These are phyloP conservation scores for Heliocybe sulcata DNA, from an alignment of 1,284 basidiomycete species.

Conservation along the genomic window DNA sequence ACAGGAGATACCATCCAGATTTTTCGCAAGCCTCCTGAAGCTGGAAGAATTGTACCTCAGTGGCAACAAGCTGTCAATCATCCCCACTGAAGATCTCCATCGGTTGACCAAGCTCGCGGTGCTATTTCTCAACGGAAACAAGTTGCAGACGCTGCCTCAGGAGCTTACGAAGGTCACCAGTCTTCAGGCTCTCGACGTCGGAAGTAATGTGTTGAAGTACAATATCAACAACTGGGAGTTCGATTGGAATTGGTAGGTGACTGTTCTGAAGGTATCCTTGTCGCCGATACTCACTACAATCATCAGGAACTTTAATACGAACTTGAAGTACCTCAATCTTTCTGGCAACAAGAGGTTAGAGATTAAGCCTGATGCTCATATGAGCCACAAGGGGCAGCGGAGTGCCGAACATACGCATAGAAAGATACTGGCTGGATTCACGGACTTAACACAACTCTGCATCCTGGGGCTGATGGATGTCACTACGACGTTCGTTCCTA, in stretches of 20 bases:
- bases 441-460: conserved; percentile 74
- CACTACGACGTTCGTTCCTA: conserved; percentile 74
- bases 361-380: conserved; percentile 63
- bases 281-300: conserved; percentile 5
- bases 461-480: conserved; percentile 98
- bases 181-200: conserved; percentile 85
- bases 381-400: conserved; percentile 19
- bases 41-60: conserved; percentile 90
- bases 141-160: conserved; percentile 86
- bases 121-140: conserved; percentile 92
- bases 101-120: conserved; percentile 61
- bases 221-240: conserved; percentile 99
- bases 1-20: conserved; percentile 78
- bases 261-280: background rate
- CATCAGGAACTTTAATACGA: conserved; percentile 93
- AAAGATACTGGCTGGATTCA: conserved; percentile 77
- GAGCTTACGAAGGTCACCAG: conserved; percentile 83
- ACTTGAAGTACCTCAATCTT: conserved; percentile 85
- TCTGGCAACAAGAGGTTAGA: conserved; percentile 87
- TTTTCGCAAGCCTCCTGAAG: conserved; percentile 61
- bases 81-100: conserved; percentile 86
- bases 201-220: conserved; percentile 93
- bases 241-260: conserved; percentile 95
- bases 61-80: conserved; percentile 86
- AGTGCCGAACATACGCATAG: conserved; percentile 17